Conservation (phyloP, 345 rosid species). For the Eucalyptus pauciflora region DNA sequence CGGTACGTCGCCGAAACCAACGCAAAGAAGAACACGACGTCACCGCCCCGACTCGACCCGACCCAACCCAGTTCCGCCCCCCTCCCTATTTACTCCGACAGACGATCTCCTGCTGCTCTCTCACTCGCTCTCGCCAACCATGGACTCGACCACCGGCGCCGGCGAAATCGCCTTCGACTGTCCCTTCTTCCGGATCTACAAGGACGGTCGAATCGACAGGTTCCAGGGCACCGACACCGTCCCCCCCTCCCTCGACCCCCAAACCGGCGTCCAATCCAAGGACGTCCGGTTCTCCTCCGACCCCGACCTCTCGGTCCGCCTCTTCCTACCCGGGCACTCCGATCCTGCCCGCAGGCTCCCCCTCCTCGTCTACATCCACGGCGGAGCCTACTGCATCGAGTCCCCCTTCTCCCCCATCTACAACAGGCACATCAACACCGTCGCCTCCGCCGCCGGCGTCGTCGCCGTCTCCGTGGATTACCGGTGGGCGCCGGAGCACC, state of each 20-base stretch:
- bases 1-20: not conserved
- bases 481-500: constrained; percentile 33
- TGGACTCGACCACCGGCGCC: not conserved
- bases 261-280: constrained; percentile 5
- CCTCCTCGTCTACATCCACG: constrained; percentile 17
- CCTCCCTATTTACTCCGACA: not conserved
- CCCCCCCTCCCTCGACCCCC: constrained; percentile 2
- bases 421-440: not conserved
- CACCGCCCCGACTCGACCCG: not conserved
- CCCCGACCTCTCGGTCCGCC: constrained; percentile 2
- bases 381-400: constrained; percentile 1
- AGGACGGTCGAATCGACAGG: constrained; percentile 9
- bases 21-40: not conserved
- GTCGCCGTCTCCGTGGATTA: constrained; percentile 32
- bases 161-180: constrained; percentile 5
- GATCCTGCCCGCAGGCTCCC: constrained; percentile 2
- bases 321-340: constrained; percentile 2
- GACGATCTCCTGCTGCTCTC: not conserved
- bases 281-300: constrained; percentile 8
- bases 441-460: constrained; percentile 8
- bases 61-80: fast-evolving
- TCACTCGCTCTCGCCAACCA: not conserved
- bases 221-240: not conserved
- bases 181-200: constrained; percentile 17
- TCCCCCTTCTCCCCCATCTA: constrained; percentile 14